phyloP scores from a whole-genome alignment of 1,139 yeast species.

The Geotrichum siamense region DNA sequence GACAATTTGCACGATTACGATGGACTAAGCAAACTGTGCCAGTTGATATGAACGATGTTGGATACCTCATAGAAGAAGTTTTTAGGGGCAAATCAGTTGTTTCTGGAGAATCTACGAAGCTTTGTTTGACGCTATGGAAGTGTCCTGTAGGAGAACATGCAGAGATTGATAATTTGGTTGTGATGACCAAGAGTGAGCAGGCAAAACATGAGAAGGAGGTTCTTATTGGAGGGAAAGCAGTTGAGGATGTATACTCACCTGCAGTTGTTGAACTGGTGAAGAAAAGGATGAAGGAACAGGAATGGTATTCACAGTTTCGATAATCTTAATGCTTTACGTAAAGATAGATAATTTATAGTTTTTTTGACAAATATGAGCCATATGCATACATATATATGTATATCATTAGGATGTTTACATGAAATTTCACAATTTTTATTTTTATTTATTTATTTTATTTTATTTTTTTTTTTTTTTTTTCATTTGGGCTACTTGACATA shows the following conservation, averaged over 20 bases:
- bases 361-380: too few relatives aligned
- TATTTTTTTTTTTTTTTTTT: too few relatives aligned
- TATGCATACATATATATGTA: too few relatives aligned
- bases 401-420: too few relatives aligned
- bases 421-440: too few relatives aligned
- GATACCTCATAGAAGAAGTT: slow-evolving; percentile 83
- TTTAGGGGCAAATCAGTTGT: slow-evolving; percentile 88
- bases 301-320: slow-evolving; percentile 42
- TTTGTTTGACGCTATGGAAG: slow-evolving; percentile 80
- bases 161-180: slow-evolving; percentile 58
- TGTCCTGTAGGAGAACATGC: slow-evolving; percentile 40
- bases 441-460: too few relatives aligned
- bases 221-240: slow-evolving; percentile 52
- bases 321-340: too few relatives aligned
- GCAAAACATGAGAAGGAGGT: slow-evolving; percentile 67
- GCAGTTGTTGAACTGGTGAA: slow-evolving; percentile 55
- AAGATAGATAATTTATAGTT: too few relatives aligned
- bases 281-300: slow-evolving; percentile 65
- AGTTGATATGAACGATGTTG: slow-evolving; percentile 62
- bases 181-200: slow-evolving; percentile 86
- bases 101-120: slow-evolving; percentile 73
- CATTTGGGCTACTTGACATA: too few relatives aligned
- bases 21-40: slow-evolving; percentile 55
- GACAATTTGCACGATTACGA: slow-evolving; percentile 72
- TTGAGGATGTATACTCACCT: slow-evolving; percentile 57